Base-by-base conservation (phyloP, 306 rosid genomes). In the Glycine tomentella region DNA sequence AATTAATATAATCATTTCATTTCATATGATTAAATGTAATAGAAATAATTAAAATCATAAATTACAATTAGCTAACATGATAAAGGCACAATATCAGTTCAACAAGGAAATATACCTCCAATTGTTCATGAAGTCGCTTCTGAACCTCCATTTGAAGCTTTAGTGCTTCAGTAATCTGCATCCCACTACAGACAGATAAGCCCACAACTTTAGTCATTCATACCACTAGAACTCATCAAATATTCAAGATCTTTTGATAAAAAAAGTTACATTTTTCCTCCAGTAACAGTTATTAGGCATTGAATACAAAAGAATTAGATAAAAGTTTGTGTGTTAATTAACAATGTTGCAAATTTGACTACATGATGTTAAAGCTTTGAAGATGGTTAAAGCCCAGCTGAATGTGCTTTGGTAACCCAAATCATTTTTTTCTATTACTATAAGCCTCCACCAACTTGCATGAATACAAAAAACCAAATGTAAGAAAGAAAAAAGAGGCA, bases 61-160 rank as follows among this genome's bases (percentile, higher is more conserved):
- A 82, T 33, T 65, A 61, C 16, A 67, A 64, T 52, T 46, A 45
- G 69, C 58, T 69, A 57, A 72, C 40, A 59, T 25, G 34, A 69
- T 36, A 49, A 16, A 83, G 75, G 52, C 75, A 52, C 75, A 13
- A 59, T 72, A 64, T 74, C 53, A 8, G 69, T 69, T 73, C 63
- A 34, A 25, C 14, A 50, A 76, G 63, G 25, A 83, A 91, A 45
- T 88, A 48, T 89, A 86, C 99, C 97, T 95, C 99, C 86, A 95
- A 84, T 88, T 95, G 99, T 81, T 95, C 99, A 80, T 95, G 99
- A 48, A 95, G 85, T 76, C 99, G 92, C 87, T 95, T 95, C 88
- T 95, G 99, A 73, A 95, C 99, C 86, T 95, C 99, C 99, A 95
- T 95, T 85, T 95, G 99, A 89, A 95, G 98, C 90, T 93, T 95